Base-by-base conservation (phyloP, 208 protist genomes). In the Trypanosoma theileri region DNA sequence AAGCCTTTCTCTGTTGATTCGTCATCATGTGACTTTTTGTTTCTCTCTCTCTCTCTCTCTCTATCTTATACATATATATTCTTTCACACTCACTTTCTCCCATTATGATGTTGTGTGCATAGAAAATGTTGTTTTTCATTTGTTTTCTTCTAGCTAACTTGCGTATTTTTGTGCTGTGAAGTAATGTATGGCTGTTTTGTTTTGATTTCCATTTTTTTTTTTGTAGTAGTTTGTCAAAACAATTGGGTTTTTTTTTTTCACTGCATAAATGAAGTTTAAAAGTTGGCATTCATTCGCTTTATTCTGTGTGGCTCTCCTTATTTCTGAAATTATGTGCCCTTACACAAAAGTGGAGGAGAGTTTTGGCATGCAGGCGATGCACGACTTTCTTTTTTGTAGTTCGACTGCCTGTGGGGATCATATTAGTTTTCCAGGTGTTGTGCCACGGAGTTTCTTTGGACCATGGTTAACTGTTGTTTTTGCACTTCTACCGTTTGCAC, bases 271-370 rank as follows among this genome's bases (percentile, higher is more conserved):
- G 66, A 42, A 48, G n/a, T 4, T 14, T 16, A 4, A 62, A 50
- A 22, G 35, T 3, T 63, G 14, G 31, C 28, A 62, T 35, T 45
- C 42, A n/a, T 57, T 85, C 42, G 22, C 48, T 1, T 9, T 75
- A 13, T 58, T 82, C 11, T 57, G 55, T 21, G 10, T 60, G 7
- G 57, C 75, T 54, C 50, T 92, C 11, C 4, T 67, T 48, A 48
- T 88, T 13, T 58, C 59, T 28, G 91, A 92, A 45, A 77, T 81
- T 11, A 31, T 75, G 21, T 77, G 73, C 53, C 81, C 81, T 7
- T 83, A 73, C 70, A 97, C 95, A 28, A 98, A 98, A 73, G 96
- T 98, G 1, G 96, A 98, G 73, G 96, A 98, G 72, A 96, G 88
- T 66, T 98, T 98, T 73, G 96, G 96, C 80, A 79, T 97, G 74